Conservation (phyloP, 305 asterid genomes). For the Petunia hybrid region DNA sequence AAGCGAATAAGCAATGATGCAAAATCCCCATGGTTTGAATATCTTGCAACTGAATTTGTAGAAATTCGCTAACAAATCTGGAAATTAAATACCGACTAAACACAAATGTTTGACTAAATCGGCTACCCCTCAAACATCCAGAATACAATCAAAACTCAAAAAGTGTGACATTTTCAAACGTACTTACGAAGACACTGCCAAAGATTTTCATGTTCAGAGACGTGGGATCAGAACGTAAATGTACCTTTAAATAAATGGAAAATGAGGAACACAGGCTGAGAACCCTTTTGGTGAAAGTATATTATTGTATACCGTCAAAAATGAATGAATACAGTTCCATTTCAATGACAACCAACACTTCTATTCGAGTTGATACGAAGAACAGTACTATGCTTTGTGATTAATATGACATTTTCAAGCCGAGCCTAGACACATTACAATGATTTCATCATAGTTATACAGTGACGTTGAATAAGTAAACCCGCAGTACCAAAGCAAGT, state of each 20-base stretch:
- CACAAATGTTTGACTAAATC: not conserved
- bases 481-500: conserved; percentile 81
- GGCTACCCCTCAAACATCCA: not conserved
- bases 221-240: not conserved
- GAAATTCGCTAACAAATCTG: not conserved
- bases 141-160: not conserved
- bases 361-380: conserved; percentile 28
- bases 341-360: conserved; percentile 29
- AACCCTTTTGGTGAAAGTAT: conserved; percentile 32
- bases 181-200: not conserved
- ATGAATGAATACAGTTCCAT: conserved; percentile 51
- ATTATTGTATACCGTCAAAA: conserved; percentile 48
- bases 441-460: conserved; percentile 43
- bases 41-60: conserved; percentile 3
- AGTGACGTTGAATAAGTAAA: conserved; percentile 79
- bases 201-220: not conserved
- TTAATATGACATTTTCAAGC: conserved; percentile 33
- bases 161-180: not conserved
- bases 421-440: conserved; percentile 13
- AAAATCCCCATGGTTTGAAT: conserved; percentile 18
- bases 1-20: not conserved
- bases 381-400: conserved; percentile 25
- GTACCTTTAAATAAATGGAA: not conserved
- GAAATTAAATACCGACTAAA: not conserved
- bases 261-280: conserved; percentile 30